A percentile compares a stretch with the other conserved stretches of the same genome.
These are phyloP conservation scores for Diaporthe vexans DNA, from an alignment of 2,329 filamentous ascomycete genomes.

Conservation along the genomic window DNA sequence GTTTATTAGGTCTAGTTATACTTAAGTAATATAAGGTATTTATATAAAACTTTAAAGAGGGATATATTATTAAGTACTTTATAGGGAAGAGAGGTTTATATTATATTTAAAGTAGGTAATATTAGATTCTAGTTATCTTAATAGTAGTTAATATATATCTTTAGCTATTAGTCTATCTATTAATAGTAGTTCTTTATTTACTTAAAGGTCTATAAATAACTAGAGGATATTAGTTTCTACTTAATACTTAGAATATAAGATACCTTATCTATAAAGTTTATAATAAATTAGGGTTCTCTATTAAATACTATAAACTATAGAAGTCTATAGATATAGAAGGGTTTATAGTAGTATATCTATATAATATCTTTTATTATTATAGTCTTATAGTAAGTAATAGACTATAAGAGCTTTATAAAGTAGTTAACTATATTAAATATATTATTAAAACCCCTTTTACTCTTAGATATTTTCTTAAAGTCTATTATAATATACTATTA, in stretches of 20 bases:
- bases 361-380: background rate
- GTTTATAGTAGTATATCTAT: background rate
- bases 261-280: background rate
- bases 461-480: too few species aligned
- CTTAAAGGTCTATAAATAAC: background rate
- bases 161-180: background rate
- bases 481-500: too few species aligned
- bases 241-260: background rate
- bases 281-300: background rate
- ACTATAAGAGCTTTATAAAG: too few species aligned
- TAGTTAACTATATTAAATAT: too few species aligned
- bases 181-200: conserved; percentile 1
- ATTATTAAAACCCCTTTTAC: too few species aligned
- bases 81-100: too few species aligned
- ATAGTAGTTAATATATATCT: conserved; percentile 6
- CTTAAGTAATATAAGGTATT: too few species aligned
- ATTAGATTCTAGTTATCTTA: background rate
- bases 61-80: too few species aligned
- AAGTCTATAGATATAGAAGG: background rate
- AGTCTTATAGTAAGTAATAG: background rate
- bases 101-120: background rate
- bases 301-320: background rate
- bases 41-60: too few species aligned
- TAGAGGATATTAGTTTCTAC: background rate
- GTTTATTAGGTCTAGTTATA: too few species aligned